A percentile compares a stretch with the other conserved stretches of the same genome.
Conservation (phyloP, 2,329 filamentous ascomycete genomes). For the Colletotrichum lentis region DNA sequence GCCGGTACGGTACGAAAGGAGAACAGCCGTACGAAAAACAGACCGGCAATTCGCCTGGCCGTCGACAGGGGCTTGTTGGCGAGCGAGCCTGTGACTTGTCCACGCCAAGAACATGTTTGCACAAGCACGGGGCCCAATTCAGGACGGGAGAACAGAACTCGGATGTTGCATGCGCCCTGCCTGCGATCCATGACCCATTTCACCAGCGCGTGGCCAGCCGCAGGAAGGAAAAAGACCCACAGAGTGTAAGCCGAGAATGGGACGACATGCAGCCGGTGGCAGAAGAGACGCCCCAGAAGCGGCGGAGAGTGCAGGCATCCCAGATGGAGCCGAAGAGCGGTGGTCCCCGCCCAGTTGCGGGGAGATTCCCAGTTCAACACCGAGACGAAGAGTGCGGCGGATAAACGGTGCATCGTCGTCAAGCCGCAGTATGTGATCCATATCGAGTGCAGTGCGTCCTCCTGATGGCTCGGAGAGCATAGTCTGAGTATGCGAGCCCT, state of each 20-base stretch:
- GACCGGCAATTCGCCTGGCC: neutral
- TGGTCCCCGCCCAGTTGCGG: neutral
- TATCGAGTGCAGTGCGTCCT: neutral
- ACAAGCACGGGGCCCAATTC: constrained; percentile 7
- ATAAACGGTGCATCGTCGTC: neutral
- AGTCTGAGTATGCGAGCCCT: neutral
- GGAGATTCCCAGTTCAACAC: constrained; percentile 4
- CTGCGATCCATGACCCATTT: constrained; percentile 8
- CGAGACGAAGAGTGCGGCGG: constrained; percentile 11
- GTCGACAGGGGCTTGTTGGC: neutral
- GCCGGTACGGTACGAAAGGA: constrained; percentile 12
- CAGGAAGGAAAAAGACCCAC: constrained; percentile 15
- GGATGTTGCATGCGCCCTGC: neutral
- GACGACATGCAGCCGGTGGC: constrained; percentile 9
- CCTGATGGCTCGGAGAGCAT: neutral
- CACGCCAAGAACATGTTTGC: neutral
- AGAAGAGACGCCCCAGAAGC: constrained; percentile 19
- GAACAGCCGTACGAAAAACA: constrained; percentile 8
- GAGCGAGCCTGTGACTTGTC: too few species aligned
- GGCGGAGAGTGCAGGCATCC: constrained; percentile 8
- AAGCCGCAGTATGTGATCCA: neutral
- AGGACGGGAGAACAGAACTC: neutral
- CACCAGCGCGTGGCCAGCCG: neutral
- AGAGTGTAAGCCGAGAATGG: constrained; percentile 7
- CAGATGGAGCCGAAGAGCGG: constrained; percentile 16